These are phyloP conservation scores for Penicillium coprophilum DNA, from an alignment of 495 filamentous ascomycete genomes.

Conservation along the genomic window DNA sequence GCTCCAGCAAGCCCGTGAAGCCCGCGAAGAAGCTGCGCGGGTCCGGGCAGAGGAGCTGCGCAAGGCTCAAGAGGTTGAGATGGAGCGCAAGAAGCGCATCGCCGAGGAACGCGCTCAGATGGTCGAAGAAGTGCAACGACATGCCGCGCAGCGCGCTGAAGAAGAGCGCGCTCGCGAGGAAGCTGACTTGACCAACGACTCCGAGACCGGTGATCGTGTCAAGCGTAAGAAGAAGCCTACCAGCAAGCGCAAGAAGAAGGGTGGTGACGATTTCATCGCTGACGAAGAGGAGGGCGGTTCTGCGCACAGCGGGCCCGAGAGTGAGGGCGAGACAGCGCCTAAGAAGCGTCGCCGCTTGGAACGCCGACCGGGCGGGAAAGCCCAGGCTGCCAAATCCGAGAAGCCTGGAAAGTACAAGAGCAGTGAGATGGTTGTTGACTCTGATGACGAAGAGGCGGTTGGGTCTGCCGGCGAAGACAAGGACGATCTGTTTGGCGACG, in stretches of 20 bases:
- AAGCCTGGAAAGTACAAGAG: conserved; percentile 67
- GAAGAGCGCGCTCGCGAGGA: conserved; percentile 68
- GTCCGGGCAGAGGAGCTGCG: conserved; percentile 70
- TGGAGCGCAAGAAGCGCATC: conserved; percentile 72
- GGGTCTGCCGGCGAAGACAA: conserved; percentile 33
- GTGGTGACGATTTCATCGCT: conserved; percentile 27
- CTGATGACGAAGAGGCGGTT: conserved; percentile 52
- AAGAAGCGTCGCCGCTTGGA: conserved; percentile 54
- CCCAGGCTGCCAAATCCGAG: conserved; percentile 33
- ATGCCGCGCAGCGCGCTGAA: conserved; percentile 66
- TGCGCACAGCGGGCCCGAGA: conserved; percentile 28
- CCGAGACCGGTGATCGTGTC: conserved; percentile 71
- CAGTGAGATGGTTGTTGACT: conserved; percentile 75
- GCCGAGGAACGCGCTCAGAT: conserved; percentile 79
- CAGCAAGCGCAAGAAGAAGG: conserved; percentile 69
- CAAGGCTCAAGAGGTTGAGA: conserved; percentile 62
- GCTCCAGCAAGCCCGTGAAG: conserved; percentile 69
- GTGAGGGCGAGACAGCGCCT: conserved; percentile 39
- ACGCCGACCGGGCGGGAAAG: conserved; percentile 57
- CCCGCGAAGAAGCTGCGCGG: conserved; percentile 72
- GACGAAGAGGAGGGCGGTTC: conserved; percentile 25
- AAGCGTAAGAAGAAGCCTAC: conserved; percentile 65
- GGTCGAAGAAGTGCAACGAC: conserved; percentile 67
- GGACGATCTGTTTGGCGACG: conserved; percentile 31
- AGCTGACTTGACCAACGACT: conserved; percentile 72